phyloP scores from a whole-genome alignment of 2,329 filamentous ascomycete genomes.

The Magnaporthiopsis rhizophila region DNA sequence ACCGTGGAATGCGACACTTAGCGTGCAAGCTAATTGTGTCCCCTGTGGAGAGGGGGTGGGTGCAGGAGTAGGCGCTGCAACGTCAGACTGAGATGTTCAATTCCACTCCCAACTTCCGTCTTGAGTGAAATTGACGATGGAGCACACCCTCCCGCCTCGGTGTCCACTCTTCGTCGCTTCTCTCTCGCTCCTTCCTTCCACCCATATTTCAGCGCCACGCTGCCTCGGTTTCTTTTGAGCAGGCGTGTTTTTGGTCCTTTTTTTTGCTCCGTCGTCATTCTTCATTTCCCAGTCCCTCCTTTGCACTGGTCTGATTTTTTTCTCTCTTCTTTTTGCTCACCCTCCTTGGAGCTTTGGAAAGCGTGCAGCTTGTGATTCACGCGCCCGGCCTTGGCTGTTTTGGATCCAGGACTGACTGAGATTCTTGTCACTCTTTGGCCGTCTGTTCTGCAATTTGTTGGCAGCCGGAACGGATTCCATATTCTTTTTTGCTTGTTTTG shows the following conservation, averaged over 20 bases:
- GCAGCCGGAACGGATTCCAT: not conserved
- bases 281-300: not conserved
- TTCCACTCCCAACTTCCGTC: not conserved
- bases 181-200: not conserved
- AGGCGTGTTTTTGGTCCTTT: not conserved
- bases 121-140: not conserved
- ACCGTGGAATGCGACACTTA: not conserved
- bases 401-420: not conserved
- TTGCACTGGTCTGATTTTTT: not conserved
- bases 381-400: not conserved
- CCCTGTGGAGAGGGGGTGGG: too few relatives aligned
- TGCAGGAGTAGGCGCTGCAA: not conserved
- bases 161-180: not conserved
- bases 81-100: not conserved
- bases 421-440: not conserved
- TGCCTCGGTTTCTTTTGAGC: not conserved
- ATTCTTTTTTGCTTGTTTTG: not conserved
- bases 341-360: not conserved
- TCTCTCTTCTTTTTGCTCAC: not conserved
- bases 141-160: not conserved
- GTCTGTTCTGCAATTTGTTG: not conserved
- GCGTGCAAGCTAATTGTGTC: too few relatives aligned
- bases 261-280: not conserved
- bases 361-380: not conserved
- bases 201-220: not conserved